Evolutionary conservation across 2,329 filamentous ascomycete genomes (phyloP).

Genomic region (Aureobasidium vineae): DNA sequence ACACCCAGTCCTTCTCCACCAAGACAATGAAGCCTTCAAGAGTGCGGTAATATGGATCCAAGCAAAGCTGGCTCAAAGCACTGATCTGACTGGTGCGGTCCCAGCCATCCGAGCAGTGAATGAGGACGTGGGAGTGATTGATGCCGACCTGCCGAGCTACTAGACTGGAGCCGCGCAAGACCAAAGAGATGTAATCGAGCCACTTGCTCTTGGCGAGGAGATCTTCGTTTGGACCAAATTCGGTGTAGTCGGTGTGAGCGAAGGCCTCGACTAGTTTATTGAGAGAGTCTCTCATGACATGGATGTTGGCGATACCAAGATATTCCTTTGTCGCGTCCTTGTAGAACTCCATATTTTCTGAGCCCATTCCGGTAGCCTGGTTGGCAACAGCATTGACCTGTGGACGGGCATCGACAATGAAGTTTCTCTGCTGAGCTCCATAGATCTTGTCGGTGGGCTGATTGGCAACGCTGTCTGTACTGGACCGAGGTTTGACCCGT

Average conservation of each 20-base stretch:
- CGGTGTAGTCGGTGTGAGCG: constrained; percentile 87
- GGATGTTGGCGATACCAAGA: constrained; percentile 95
- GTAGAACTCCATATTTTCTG: constrained; percentile 98
- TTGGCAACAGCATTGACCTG: constrained; percentile 93
- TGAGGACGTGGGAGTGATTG: constrained; percentile 89
- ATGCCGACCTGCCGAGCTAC: constrained; percentile 88
- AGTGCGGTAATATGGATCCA: constrained; percentile 94
- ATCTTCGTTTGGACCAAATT: constrained; percentile 77
- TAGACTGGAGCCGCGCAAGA: constrained; percentile 79
- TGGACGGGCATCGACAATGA: constrained; percentile 94
- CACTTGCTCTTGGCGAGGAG: constrained; percentile 80
- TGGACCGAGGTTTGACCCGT: not conserved
- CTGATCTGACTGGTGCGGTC: constrained; percentile 95
- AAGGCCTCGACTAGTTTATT: constrained; percentile 83
- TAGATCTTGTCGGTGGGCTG: constrained; percentile 55
- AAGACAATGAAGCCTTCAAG: constrained; percentile 92
- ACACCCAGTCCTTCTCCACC: constrained; percentile 96
- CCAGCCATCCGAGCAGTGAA: constrained; percentile 98
- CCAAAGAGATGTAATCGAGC: constrained; percentile 82
- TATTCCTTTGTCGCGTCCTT: constrained; percentile 88
- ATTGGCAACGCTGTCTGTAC: not conserved
- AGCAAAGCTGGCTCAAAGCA: constrained; percentile 84
- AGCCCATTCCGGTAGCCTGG: constrained; percentile 88
- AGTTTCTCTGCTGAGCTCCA: constrained; percentile 86
- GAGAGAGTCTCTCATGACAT: constrained; percentile 92